phyloP scores from a whole-genome alignment of 805 yeast species.

The Candida insectorum region DNA sequence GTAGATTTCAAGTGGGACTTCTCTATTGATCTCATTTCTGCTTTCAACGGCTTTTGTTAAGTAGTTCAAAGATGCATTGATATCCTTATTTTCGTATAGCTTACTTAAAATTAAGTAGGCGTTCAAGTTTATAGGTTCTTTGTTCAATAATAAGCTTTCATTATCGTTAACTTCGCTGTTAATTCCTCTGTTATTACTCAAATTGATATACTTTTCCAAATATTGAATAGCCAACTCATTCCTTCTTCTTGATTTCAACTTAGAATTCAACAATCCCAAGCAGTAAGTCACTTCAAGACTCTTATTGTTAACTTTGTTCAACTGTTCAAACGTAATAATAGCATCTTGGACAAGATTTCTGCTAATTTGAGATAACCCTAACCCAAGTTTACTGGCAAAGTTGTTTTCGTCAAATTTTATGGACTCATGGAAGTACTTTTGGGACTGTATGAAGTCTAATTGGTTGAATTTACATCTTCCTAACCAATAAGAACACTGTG shows the following conservation, averaged over 20 bases:
- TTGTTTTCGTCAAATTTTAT: constrained; percentile 62
- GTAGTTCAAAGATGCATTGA: constrained; percentile 63
- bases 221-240: constrained; percentile 54
- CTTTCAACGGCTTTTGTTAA: constrained; percentile 60
- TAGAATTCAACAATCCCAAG: constrained; percentile 71
- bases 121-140: constrained; percentile 58
- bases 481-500: constrained; percentile 64
- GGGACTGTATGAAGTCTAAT: constrained; percentile 65
- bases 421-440: constrained; percentile 69
- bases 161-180: constrained; percentile 17
- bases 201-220: constrained; percentile 67
- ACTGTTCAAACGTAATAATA: constrained; percentile 74
- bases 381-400: constrained; percentile 70
- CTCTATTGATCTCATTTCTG: constrained; percentile 38
- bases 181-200: constrained; percentile 50
- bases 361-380: constrained; percentile 78
- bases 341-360: constrained; percentile 81
- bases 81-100: constrained; percentile 64
- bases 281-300: constrained; percentile 72
- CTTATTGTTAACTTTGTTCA: constrained; percentile 62
- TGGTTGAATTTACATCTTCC: constrained; percentile 71
- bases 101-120: constrained; percentile 69
- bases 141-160: constrained; percentile 19
- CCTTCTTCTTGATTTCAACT: constrained; percentile 38
- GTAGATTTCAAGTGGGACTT: constrained; percentile 55